phyloP scores from a whole-genome alignment of 345 rosid genomes.

The Bruguiera sexangula region DNA sequence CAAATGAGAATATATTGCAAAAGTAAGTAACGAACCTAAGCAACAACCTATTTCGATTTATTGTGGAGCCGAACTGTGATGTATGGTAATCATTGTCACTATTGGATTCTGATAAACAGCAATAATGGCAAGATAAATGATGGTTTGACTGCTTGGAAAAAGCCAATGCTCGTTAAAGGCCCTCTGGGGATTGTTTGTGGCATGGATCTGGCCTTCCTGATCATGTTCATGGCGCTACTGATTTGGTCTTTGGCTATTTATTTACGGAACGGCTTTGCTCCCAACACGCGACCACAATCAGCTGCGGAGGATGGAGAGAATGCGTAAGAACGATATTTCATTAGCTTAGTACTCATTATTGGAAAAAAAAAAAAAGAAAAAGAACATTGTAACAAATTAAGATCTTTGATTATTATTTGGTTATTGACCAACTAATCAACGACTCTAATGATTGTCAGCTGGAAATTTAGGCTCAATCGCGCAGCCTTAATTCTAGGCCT shows the following conservation, averaged over 20 bases:
- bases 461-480: constrained; percentile 46
- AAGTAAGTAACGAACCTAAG: background rate
- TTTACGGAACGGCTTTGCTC: constrained; percentile 38
- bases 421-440: too few relatives aligned
- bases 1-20: background rate
- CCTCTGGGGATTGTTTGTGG: constrained; percentile 80
- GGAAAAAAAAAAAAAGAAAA: background rate
- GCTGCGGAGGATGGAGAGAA: constrained; percentile 34
- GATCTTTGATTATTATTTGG: too few relatives aligned
- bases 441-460: constrained; percentile 31
- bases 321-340: constrained; percentile 37
- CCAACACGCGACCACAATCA: constrained; percentile 32
- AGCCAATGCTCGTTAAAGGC: constrained; percentile 68
- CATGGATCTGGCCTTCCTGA: constrained; percentile 53
- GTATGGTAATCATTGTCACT: too few relatives aligned
- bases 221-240: constrained; percentile 54
- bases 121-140: background rate
- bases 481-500: constrained; percentile 44
- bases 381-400: too few relatives aligned
- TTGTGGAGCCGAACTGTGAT: too few relatives aligned
- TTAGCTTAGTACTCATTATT: background rate
- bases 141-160: constrained; percentile 29
- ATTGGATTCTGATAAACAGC: too few relatives aligned
- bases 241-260: constrained; percentile 56
- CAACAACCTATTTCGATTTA: too few relatives aligned